Evolutionary conservation across 768 basidiomycete species (phyloP), one percentile per base, ranked within the genome.

Genomic region (Boletus rubescentipes): DNA sequence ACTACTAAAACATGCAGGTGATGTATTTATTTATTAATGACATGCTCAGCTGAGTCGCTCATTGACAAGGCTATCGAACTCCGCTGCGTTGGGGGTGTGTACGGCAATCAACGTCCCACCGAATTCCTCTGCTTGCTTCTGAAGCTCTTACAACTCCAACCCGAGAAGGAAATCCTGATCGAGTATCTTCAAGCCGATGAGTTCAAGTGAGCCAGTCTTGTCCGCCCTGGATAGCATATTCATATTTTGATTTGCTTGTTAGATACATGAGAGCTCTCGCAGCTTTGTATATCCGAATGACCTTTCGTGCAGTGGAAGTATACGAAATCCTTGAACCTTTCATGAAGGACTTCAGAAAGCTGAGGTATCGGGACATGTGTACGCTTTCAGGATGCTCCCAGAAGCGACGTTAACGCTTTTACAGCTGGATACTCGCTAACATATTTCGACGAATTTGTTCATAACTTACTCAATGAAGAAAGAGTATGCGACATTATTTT

Each of bases 121-220:
- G 87, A 93, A 67, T 99, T 96, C 72, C 74, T 98, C 45, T 95
- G 90, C 66, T 78, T 99, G 38, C 82, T 95, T 44, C 77, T 98
- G 61, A 99, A 99, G 70, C 80, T 99, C 46, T 79, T 99, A 40
- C 96, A 98, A 73, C 86, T 99, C 46, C 97, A 98, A 67, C 97
- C 97, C 4, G 92, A 98, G 73, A 96, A 95, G 70, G 97, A 98
- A 73, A 98, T 99, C 49, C 68, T 98, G 46, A 76, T 98, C 2
- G 97, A 98, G 67, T 99, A 99, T 68, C 76, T 99, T 21, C 83
- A 86, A 50, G 97, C 93, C 8, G 97, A 98, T 55, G 97, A 99
- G 70, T 99, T 98, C 80, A 99, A 99, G 97, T 96, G 60, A 50
- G 89, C 76, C n/a, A 23, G 7, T 31, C 4, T 29, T 37, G 11